Evolutionary conservation across 179 eudicot genomes (phyloP), one percentile per base, ranked within the genome.

Genomic region (Heliamphora pulchella): DNA sequence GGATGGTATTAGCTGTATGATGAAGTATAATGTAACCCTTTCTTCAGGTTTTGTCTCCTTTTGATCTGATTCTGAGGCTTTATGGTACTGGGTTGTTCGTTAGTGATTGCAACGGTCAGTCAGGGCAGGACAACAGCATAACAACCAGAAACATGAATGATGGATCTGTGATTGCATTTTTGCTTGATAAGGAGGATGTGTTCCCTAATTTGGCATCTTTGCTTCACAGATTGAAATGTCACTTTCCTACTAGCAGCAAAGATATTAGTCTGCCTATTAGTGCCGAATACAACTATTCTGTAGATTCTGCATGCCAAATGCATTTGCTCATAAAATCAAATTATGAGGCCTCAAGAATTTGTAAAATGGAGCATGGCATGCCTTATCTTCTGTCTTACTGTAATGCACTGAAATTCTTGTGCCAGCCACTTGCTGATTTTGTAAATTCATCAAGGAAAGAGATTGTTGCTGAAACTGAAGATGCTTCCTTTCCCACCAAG

Each of bases 371-470:
- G 76, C 81, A 69, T 6, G 82, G 72, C 55, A 87, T 84, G 50
- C 68, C 66, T 62, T 80, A 79, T 81, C 53, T 87, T 71, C 76
- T 82, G 31, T 85, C 85, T 67, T 86, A 84, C 82, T 87, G 84
- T 79, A 86, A 84, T 81, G 98, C 96, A 9, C 74, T 94, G 83
- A 90, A 88, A 83, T 96, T 91, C 79, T 81, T 91, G 78, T 92
- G 98, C 80, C 83, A 87, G 82, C 92, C 91, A 77, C 89, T 96
- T 73, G 96, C 98, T 76, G 91, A 92, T 65, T 85, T 86, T 78
- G 83, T 96, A 71, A 83, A 85, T 83, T 82, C 88, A 72, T 86
- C 86, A 79, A 87, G 88, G 81, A 89, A 88, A 76, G 88, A 70
- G 63, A 83, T 91, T 84, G 59, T 89, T 71, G 73, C 81, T 73